Base-by-base conservation (phyloP, 2,329 filamentous ascomycete genomes). In the Venturia effusa region DNA sequence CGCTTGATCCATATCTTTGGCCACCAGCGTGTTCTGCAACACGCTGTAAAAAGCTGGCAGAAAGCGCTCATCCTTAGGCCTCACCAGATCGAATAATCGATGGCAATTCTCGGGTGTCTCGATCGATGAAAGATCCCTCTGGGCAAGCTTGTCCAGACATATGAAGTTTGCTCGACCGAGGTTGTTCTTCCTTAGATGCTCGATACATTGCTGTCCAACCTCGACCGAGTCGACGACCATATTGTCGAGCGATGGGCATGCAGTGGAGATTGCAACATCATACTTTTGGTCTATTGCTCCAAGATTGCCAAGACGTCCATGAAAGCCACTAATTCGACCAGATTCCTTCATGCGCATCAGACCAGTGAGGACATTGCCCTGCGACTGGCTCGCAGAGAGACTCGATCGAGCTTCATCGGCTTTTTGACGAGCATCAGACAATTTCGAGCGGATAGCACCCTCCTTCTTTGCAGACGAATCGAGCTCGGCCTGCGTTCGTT, bases 161-260 rank as follows among this genome's bases (percentile, higher is more conserved):
- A 99, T 97, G 74, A 99, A 97, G 77, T 97, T 97, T 66, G 92
- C 94, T 70, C 95, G 87, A 15, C 94, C 94, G 3, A 99, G 86
- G 69, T 97, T 97, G 70, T 96, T 99, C 80, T 97, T 99, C 64
- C 94, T 87, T 15, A 99, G 82, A 71, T 99, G 94, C 72, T 97
- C 94, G 67, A 99, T 97, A 75, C 95, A 99, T 74, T 97, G 92
- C 75, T 99, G 94, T 67, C 92, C 94, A 65, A 92, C 90, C 70
- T 97, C 94, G 17, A 97, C 93, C 0, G 90, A 92, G 70, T 97
- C 94, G 0, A 96, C 96, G 11, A 99, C 93, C 75, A 99, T 92
- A 72, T 97, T 96, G 75, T 99, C 91, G 11, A 99, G 84, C 2
- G 89, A 84, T 57, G 90, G 87, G 69, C 94, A 97, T 13, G 94